Percentiles rank a stretch among this genome's conserved stretches.
Conservation (phyloP, 805 yeast genomes). For the Wickerhamiella australiensis region DNA sequence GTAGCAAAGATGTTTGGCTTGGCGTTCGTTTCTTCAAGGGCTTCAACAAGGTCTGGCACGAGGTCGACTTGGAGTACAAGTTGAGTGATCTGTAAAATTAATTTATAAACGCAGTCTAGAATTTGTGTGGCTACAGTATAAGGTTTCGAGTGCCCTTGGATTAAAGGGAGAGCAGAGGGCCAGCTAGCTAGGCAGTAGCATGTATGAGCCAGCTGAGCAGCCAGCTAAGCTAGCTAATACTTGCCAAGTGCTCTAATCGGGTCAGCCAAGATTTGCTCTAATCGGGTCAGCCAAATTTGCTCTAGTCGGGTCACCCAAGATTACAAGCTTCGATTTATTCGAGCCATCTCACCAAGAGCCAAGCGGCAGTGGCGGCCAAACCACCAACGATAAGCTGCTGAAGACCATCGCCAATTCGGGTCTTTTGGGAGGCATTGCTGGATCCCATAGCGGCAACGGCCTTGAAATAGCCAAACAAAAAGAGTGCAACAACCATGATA, state of each 20-base stretch:
- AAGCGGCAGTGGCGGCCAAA: slow-evolving; percentile 92
- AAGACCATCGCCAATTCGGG: slow-evolving; percentile 53
- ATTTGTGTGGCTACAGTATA: too few relatives aligned
- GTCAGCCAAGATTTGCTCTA: too few relatives aligned
- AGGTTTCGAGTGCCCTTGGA: too few relatives aligned
- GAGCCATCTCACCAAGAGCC: slow-evolving; percentile 60
- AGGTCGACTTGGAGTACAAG: slow-evolving; percentile 30
- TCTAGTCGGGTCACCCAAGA: too few relatives aligned
- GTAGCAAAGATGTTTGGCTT: slow-evolving; percentile 63
- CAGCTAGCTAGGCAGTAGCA: too few relatives aligned
- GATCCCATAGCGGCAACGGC: slow-evolving; percentile 46
- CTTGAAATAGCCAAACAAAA: slow-evolving; percentile 71
- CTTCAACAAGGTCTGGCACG: slow-evolving; percentile 57
- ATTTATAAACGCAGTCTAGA: too few relatives aligned
- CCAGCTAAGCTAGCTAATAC: too few relatives aligned
- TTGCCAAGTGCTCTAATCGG: too few relatives aligned
- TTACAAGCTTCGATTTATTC: too few relatives aligned
- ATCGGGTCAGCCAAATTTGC: too few relatives aligned
- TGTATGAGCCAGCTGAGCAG: too few relatives aligned
- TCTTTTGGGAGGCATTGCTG: slow-evolving; percentile 38
- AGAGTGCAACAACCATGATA: slow-evolving; percentile 71
- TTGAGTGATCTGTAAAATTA: slow-evolving; percentile 3
- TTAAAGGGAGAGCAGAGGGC: too few relatives aligned
- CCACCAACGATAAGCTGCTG: slow-evolving; percentile 93
- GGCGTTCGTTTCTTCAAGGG: slow-evolving; percentile 62